Evolutionary conservation across 495 filamentous ascomycete species (phyloP), one percentile per base, ranked within the genome.

Genomic region (Xylaria acuta): DNA sequence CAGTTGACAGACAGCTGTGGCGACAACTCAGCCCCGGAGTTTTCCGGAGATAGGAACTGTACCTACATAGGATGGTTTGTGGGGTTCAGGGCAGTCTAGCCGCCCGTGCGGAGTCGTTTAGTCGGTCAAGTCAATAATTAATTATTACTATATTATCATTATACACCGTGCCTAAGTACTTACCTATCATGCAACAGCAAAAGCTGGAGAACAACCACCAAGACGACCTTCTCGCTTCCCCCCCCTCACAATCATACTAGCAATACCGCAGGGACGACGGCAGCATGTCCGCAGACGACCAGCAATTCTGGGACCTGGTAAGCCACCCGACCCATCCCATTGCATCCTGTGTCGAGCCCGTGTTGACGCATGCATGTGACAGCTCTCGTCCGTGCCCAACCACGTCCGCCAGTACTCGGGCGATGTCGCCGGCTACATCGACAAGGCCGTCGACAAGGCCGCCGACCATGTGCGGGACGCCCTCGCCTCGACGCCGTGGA

Each of bases 361-460:
- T 49, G 22, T 60, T 60, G 34, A 38, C 58, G 8, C 16, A 38
- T 22, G 59, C 59, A 34, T 72, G 67, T 73, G 68, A 80, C 66
- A 94, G 91, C 91, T 95, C 53, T 87, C 90, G 72, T 90, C 88
- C 64, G 87, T 95, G 68, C 90, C 92, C 49, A 86, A 88, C 81
- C 90, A 94, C 75, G 87, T 95, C 83, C 87, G 85, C 67, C 82
- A 83, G 43, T 91, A 90, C 79, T 88, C 90, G 6, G 80, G 83
- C 73, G 82, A 90, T 38, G 88, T 92, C 72, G 92, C 93, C 71
- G 91, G 94, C 67, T 90, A 90, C 51, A 88, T 97, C 79, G 92
- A 97, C 78, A 86, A 86, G 56, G 86, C 93, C 63, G 88, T 95
- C 79, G 93, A 97, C 74, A 79, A 85, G 65, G 89, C 91, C 43